Conservation (phyloP, 2,329 filamentous ascomycete genomes). For the Alternaria ethzedia region DNA sequence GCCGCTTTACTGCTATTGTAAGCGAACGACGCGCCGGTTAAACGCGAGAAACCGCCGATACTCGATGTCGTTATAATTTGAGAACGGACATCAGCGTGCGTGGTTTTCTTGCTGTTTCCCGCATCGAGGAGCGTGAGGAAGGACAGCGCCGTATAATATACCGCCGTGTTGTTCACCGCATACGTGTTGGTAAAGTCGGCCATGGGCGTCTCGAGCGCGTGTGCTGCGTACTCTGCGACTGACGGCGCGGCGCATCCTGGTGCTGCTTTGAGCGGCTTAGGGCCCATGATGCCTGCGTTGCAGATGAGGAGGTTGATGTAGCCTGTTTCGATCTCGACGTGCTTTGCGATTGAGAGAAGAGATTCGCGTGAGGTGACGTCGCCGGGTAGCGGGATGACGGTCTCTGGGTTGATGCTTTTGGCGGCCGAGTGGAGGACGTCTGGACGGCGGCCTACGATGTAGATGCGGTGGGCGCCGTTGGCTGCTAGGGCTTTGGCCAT, state of each 20-base stretch:
- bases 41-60: constrained; percentile 10
- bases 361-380: constrained; percentile 26
- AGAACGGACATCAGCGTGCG: constrained; percentile 14
- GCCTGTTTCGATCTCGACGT: constrained; percentile 15
- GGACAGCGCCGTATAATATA: constrained; percentile 51
- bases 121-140: constrained; percentile 53
- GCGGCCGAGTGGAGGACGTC: constrained; percentile 19
- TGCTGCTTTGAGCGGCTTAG: constrained; percentile 19
- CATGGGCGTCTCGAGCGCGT: constrained; percentile 27
- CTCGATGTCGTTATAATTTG: constrained; percentile 31
- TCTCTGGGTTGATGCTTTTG: constrained; percentile 10
- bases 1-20: constrained; percentile 53
- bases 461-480: constrained; percentile 27
- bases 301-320: constrained; percentile 31
- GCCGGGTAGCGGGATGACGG: constrained; percentile 25
- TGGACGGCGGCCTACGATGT: constrained; percentile 28
- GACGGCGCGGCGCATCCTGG: constrained; percentile 15
- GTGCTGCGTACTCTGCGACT: constrained; percentile 22
- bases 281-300: constrained; percentile 34
- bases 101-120: constrained; percentile 39
- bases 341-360: constrained; percentile 17
- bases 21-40: constrained; percentile 18
- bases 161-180: constrained; percentile 50
- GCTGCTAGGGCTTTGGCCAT: constrained; percentile 25
- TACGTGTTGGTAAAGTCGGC: constrained; percentile 44